Evolutionary conservation across 805 yeast species (phyloP).

Genomic region (Cyberlindnera petersonii): DNA sequence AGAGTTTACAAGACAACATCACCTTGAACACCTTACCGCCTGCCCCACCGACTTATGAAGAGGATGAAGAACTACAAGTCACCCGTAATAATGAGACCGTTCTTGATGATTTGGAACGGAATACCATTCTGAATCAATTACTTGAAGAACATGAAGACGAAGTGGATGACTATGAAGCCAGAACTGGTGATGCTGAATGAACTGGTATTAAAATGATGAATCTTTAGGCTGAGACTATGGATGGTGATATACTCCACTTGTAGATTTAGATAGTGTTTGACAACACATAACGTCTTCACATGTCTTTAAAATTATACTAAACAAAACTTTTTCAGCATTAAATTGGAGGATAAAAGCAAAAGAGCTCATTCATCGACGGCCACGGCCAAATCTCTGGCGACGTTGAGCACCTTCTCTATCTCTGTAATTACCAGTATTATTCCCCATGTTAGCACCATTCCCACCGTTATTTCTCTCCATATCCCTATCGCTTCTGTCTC

Average conservation of each 20-base stretch:
- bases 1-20: constrained; percentile 32
- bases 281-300: too few relatives aligned
- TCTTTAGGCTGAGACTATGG: not conserved
- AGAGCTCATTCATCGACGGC: constrained; percentile 18
- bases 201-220: not conserved
- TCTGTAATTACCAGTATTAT: constrained; percentile 15
- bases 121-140: constrained; percentile 15
- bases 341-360: too few relatives aligned
- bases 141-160: constrained; percentile 1
- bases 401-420: constrained; percentile 24
- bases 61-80: constrained; percentile 12
- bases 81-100: not conserved
- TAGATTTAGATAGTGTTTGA: too few relatives aligned
- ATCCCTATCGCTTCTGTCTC: constrained; percentile 21
- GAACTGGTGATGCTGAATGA: constrained; percentile 8
- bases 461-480: constrained; percentile 6
- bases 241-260: too few relatives aligned
- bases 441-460: not conserved
- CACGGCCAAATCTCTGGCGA: constrained; percentile 17
- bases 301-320: too few relatives aligned
- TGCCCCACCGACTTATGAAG: constrained; percentile 36
- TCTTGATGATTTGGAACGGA: constrained; percentile 6
- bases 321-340: too few relatives aligned
- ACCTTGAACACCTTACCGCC: constrained; percentile 31
- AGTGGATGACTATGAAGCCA: constrained; percentile 12